A percentile compares a stretch with the other conserved stretches of the same genome.
Evolutionary conservation across 306 rosid species (phyloP).

Genomic region (Pachyrhizus erosus): DNA sequence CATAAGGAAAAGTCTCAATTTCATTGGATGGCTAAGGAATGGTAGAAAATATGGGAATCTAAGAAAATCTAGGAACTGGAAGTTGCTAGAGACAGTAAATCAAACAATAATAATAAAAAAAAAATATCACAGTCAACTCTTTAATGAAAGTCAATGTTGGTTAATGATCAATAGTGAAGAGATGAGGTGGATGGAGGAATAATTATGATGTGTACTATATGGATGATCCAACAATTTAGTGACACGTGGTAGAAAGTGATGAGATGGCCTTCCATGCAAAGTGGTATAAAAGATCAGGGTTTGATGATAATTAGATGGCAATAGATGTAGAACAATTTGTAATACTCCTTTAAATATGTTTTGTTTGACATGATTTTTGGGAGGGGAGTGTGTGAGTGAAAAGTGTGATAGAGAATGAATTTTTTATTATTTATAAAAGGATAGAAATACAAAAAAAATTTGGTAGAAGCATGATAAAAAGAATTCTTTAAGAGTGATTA

Average conservation of each 20-base stretch:
- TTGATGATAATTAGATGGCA: too few relatives aligned
- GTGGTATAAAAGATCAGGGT: background rate
- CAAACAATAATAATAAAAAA: too few relatives aligned
- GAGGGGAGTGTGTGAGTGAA: too few relatives aligned
- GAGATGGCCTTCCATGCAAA: background rate
- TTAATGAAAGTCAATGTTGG: background rate
- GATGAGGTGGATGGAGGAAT: background rate
- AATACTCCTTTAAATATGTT: too few relatives aligned
- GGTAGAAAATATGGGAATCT: background rate
- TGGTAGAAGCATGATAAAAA: too few relatives aligned
- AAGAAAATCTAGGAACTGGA: background rate
- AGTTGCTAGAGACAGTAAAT: background rate
- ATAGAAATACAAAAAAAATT: too few relatives aligned
- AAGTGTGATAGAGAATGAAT: too few relatives aligned
- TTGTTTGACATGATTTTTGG: too few relatives aligned
- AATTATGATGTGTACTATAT: background rate
- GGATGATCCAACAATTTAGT: background rate
- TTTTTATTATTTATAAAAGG: too few relatives aligned
- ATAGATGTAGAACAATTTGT: too few relatives aligned
- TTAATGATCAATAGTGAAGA: background rate
- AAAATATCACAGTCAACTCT: background rate
- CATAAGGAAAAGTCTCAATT: background rate
- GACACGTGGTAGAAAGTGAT: background rate
- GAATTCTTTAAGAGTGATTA: too few relatives aligned
- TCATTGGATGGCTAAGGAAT: background rate